Base-by-base conservation (phyloP, 331 rosid species). In the Pyrus hybrid region DNA sequence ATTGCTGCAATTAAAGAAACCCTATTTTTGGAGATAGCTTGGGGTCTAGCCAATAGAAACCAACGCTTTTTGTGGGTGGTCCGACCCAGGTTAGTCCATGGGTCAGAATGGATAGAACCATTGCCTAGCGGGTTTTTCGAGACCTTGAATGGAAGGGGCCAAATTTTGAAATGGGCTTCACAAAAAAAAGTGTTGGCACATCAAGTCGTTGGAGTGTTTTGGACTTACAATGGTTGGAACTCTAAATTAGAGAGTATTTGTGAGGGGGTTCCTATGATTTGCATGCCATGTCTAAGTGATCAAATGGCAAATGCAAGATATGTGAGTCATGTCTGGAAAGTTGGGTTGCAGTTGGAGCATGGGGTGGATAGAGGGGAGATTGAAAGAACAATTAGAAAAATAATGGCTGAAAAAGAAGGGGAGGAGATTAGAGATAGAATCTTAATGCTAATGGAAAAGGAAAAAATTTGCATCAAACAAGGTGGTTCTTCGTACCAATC, bases 141-240 rank as follows among this genome's bases (percentile, higher is more conserved):
- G 76, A 29, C 41, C 32, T 23, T 86, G 12, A 73, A 63, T 20
- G 76, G 78, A 2, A 74, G 75, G 58, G 83, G 83, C 5, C 72
- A 67, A 35, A 72, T 87, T 63, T 82, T 87, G 21, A 87, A 84
- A 77, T 87, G 88, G 91, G 87, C 85, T 7, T 84, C 91, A 4
- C 88, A 84, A 14, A 75, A 63, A 18, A 58, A 84, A 35, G 80
- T 82, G 62, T 63, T 84, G 49, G 79, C 79, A 1, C 84, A 87
- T 53, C 26, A n/a, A 5, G 80, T 85, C 8, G 32, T 58, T 0
- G 88, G 87, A 26, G 80, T 74, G 26, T 87, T 87, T 77, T 87
- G 85, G 87, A 87, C 76, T 41, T 87, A 84, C 45, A 63, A 35
- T 75, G 84, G 88, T 43, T 43, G 49, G 49, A 43, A 11, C 49